Base-by-base conservation (phyloP, 345 rosid species). In the Orychophragmus violaceus region DNA sequence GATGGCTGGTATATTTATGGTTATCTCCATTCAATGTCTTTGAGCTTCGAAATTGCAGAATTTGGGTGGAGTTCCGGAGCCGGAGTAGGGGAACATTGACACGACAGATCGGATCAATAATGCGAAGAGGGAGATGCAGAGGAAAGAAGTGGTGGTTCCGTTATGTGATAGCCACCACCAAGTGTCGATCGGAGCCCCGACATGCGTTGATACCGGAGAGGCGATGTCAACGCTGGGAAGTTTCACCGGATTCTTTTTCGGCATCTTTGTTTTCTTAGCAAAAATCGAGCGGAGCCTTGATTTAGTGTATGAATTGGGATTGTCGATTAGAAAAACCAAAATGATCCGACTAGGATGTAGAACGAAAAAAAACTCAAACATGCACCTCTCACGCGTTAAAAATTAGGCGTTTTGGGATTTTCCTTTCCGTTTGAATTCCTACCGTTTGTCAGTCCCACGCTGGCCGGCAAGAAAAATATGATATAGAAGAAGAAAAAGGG, bases 1-100 rank as follows among this genome's bases (percentile, higher is more conserved):
- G 52, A 50, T 68, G 4, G 54, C 63, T 0, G 91, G 90, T 29
- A 88, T 85, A 82, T 90, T 87, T 2, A 76, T 54, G n/a, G 99
- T 88, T 55, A 90, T 88, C 87, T 90, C 99, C 99, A 94, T 90
- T 96, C 99, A 94, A 74, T 90, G 99, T 71, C 96, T 75, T 41
- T 88, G 99, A 17, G 97, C 99, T 74, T 94, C 97, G 71, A 82
- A 94, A 67, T 94, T 97, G 8, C 99, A 96, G 51, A 81, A 90
- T 64, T 83, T 90, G 0, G 99, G 97, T 2, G 95, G 90, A 9
- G 17, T 77, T 42, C 84, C 83, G 39, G 95, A 92, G 54, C 99
- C 99, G 25, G 97, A 88, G 75, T 90, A 94, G 0, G 87, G 79
- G 56, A 82, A 95, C 44, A 87, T 81, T 9, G 96, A 82, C 16